Base-by-base conservation (phyloP, 2,329 filamentous ascomycete genomes). In the Metarhizium sp. region DNA sequence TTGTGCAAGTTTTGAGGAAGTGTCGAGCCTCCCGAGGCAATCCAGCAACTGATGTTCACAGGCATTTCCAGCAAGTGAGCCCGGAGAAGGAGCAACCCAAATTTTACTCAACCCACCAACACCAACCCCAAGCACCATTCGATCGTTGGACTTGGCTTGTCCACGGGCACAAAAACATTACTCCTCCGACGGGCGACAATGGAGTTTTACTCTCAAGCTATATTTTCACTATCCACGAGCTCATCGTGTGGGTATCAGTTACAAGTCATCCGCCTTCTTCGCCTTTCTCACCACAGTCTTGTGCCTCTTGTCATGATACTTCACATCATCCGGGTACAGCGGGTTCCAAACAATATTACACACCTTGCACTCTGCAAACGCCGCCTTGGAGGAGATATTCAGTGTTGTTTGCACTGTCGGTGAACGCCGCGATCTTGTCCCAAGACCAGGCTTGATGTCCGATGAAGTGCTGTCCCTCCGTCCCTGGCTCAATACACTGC, bases 291-390 rank as follows among this genome's bases (percentile, higher is more conserved):
- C 32, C 49, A 72, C 63, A 3, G 65, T 64, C 8, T 69, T 68
- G 54, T 76, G 74, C 38, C 69, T 66, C 55, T 71, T 73, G 2
- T 64, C 62, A 54, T 76, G 74, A 16, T 67, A 73, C 55, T 71
- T 75, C 16, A 75, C 73, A 54, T 76, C 74, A 32, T 70, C 70
- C 3, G 73, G 72, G 54, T 71, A 72, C 5, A 74, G 59, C 0
- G 73, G 74, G 52, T 76, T 76, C 66, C 72, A 76, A 7, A 76
- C 70, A 1, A 67, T 75, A 52, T 74, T 65, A 58, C 74, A 76
- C 2, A 69, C 56, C 51, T 67, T 73, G 58, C 74, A 76, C 54
- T 76, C 73, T 2, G 71, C 69, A 57, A 76, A 75, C 1, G 73
- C 63, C 3, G 72, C 70, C 30, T 71, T 67, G 1, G 68, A 65